Percentiles rank a stretch among this genome's conserved stretches.
These are phyloP conservation scores for Ophiobolus disseminans DNA, from an alignment of 2,329 filamentous ascomycete genomes.

Conservation along the genomic window DNA sequence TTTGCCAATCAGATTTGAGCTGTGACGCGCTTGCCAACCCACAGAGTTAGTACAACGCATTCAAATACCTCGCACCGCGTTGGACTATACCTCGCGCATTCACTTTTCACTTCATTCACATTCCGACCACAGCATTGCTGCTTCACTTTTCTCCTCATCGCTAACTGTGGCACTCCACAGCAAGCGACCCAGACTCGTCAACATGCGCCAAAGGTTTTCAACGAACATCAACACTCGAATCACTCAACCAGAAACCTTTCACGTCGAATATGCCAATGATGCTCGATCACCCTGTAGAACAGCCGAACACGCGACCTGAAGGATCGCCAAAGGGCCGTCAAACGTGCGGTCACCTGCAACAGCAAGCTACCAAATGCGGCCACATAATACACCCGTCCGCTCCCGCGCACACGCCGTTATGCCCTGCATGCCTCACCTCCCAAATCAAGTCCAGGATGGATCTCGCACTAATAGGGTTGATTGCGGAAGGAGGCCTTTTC, in stretches of 20 bases:
- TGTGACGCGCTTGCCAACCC: slow-evolving; percentile 21
- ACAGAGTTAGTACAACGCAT: slow-evolving; percentile 17
- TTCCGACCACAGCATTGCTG: not conserved
- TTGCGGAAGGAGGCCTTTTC: slow-evolving; percentile 20
- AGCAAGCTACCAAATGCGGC: slow-evolving; percentile 27
- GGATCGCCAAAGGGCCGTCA: slow-evolving; percentile 4
- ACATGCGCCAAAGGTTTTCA: slow-evolving; percentile 16
- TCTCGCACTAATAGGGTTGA: slow-evolving; percentile 15
- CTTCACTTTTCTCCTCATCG: slow-evolving; percentile 7
- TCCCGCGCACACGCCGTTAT: slow-evolving; percentile 24
- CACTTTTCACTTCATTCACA: slow-evolving; percentile 9
- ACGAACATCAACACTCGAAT: slow-evolving; percentile 15
- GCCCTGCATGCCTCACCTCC: slow-evolving; percentile 22
- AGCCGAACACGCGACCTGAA: slow-evolving; percentile 2
- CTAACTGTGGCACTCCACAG: slow-evolving; percentile 18
- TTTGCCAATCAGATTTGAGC: slow-evolving; percentile 18
- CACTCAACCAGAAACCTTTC: slow-evolving; percentile 8
- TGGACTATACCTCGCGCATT: too few species aligned
- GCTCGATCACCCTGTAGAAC: slow-evolving; percentile 5
- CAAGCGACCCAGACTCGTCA: slow-evolving; percentile 19
- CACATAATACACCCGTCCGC: slow-evolving; percentile 32
- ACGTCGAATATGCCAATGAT: slow-evolving; percentile 16
- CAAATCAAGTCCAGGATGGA: slow-evolving; percentile 23
- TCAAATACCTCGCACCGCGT: slow-evolving; percentile 18
- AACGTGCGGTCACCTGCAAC: slow-evolving; percentile 15